Base-by-base conservation (phyloP, 495 filamentous ascomycete species). In the Eremomyces bilateralis region DNA sequence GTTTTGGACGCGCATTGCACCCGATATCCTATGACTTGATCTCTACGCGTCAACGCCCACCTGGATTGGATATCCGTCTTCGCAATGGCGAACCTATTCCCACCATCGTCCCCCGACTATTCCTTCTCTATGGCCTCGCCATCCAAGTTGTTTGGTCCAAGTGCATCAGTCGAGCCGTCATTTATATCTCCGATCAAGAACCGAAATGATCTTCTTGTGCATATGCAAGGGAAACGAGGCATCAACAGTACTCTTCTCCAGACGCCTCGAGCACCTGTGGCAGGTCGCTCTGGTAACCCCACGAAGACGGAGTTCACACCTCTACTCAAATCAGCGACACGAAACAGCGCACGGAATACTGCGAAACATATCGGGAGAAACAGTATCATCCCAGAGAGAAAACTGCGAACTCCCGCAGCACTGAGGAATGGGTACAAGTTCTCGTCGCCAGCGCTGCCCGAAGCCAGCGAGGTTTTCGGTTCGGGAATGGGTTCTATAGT, bases 261-360 rank as follows among this genome's bases (percentile, higher is more conserved):
- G 82, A 25, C 80, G 80, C 27, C 71, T 75, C 39, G 56, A 65
- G 51, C 59, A 62, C 33, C 57, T 71, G 21, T 71, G 76, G 35
- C 67, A 90, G 27, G 68, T 62, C 31, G 68, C 76, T 49, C 62
- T 63, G 43, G 78, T 83, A 20, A 58, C 65, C 46, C 74, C 56
- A 18, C 53, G 68, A 73, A 71, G 33, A 68, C 66, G 31, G 90
- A 97, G 41, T 97, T 97, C 49, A 97, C 88, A 2, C 88, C 88
- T 0, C 54, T 97, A 36, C 68, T 97, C 50, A 85, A 82, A 57
- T 91, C 77, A 38, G 83, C 82, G 11, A 80, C 80, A 13, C 71
- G 71, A 35, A 84, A 85, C 45, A 64, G 72, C 21, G 57, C 76
- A 32, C 64, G 65, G 31, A 67, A 67, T 46, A 48, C 51, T 29